Base-by-base conservation (phyloP, 768 basidiomycete species). In the Rhizopogon salebrosus region DNA sequence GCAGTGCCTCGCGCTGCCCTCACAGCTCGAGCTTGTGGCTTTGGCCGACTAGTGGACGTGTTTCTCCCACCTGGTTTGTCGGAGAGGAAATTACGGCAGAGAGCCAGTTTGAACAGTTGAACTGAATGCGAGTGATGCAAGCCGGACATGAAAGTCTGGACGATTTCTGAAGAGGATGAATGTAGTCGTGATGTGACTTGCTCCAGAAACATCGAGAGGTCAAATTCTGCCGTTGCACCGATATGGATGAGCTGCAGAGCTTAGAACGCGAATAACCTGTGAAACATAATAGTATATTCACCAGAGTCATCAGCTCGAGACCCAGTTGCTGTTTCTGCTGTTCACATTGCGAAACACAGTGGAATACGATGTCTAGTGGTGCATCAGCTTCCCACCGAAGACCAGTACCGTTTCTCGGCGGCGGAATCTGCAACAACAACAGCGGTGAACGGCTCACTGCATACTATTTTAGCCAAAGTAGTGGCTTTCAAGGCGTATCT, bases 381-480 rank as follows among this genome's bases (percentile, higher is more conserved):
- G 66, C 67, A 27, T 75, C 74, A 14, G 73, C 69, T 26, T 86
- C 84, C 78, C 83, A 85, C 60, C 83, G 75, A 6, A 75, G 66
- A 24, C 72, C 74, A 22, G 64, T 60, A 20, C 73, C 76, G 37
- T 72, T 67, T 52, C 79, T 75, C 10, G 82, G 75, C 6, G 72
- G 71, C 23, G 84, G 82, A 13, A 88, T 77, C 63, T 87, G 84
- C 20, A 72, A 70, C 24, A 86, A 64, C 39, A 87, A 70, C 23
- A 85, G 70, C 5, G 75, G 72, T 0, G 84, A 85, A 56, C 77
- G 73, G 49, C 53, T 68, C 37, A 57, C 78, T 79, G 54, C 35
- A 56, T 39, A 58, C 49, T 45, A 49, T 46, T 18, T 41, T 40
- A 23, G 49, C 26, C 40, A 54, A 57, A 22, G 11, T 39, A 23